Percentiles rank a stretch among this genome's conserved stretches.
Evolutionary conservation across 805 yeast genomes (phyloP).

Genomic region (Ogataea pini): DNA sequence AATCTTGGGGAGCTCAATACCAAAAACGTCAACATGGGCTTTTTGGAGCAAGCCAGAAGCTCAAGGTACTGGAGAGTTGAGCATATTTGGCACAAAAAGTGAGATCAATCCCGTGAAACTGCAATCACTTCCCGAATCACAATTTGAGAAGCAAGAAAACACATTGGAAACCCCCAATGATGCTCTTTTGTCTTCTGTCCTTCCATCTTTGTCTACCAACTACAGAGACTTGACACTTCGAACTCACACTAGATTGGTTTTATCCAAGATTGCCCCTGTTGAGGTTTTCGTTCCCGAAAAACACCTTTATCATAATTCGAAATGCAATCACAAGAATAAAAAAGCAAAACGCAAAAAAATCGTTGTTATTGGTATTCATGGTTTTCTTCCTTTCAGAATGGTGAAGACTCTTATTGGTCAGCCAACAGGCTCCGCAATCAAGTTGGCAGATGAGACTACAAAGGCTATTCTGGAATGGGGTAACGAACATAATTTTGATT

Average conservation of each 20-base stretch:
- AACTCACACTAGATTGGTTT: constrained; percentile 29
- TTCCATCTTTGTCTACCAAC: constrained; percentile 30
- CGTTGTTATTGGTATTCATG: constrained; percentile 90
- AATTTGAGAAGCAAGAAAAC: constrained; percentile 31
- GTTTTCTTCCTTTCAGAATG: constrained; percentile 87
- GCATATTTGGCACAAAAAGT: constrained; percentile 33
- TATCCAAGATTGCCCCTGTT: constrained; percentile 23
- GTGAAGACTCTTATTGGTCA: constrained; percentile 84
- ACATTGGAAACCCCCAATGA: constrained; percentile 3
- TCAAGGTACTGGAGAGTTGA: constrained; percentile 25
- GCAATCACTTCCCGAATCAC: constrained; percentile 30
- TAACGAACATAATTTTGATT: constrained; percentile 34
- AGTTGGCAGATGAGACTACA: constrained; percentile 81
- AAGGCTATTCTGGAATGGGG: constrained; percentile 70
- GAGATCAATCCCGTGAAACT: constrained; percentile 30
- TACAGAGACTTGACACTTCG: constrained; percentile 29
- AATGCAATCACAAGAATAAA: constrained; percentile 7
- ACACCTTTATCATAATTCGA: constrained; percentile 32
- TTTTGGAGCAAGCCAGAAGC: constrained; percentile 16
- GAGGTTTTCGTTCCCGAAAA: constrained; percentile 29
- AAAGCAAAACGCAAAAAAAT: constrained; percentile 45
- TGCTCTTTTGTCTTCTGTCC: constrained; percentile 20
- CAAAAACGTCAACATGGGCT: constrained; percentile 34
- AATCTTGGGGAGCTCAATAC: constrained; percentile 19
- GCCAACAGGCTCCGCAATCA: constrained; percentile 86